Percentiles rank a stretch among this genome's conserved stretches.
Evolutionary conservation across 306 rosid genomes (phyloP).

Genomic region (Fragaria ananassa): DNA sequence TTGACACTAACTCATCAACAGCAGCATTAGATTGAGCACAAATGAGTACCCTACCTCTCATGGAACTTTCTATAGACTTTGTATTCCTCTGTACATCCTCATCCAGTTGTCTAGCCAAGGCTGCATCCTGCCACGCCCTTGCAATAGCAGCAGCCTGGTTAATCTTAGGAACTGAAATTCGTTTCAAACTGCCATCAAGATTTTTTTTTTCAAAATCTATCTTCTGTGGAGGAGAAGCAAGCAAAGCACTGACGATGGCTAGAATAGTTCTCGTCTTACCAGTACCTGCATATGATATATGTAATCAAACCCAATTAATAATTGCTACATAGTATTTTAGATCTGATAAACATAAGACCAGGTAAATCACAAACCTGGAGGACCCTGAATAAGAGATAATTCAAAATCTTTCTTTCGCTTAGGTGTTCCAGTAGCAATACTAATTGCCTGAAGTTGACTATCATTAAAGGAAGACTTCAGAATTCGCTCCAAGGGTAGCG

Average conservation of each 20-base stretch:
- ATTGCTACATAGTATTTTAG: conserved; percentile 6
- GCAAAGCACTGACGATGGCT: conserved; percentile 89
- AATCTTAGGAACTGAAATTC: conserved; percentile 37
- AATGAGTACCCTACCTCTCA: conserved; percentile 73
- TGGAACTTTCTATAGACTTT: conserved; percentile 45
- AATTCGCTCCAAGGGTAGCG: conserved; percentile 69
- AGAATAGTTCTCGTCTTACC: conserved; percentile 92
- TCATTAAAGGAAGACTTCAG: conserved; percentile 74
- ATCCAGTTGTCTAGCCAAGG: conserved; percentile 73
- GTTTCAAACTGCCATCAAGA: conserved; percentile 37
- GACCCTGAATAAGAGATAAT: conserved; percentile 95
- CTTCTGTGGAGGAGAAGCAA: conserved; percentile 55
- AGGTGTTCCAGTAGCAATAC: conserved; percentile 51
- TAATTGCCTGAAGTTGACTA: conserved; percentile 82
- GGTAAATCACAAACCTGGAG: conserved; percentile 70
- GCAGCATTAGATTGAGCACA: conserved; percentile 99
- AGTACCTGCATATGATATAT: conserved; percentile 57
- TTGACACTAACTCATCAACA: conserved; percentile 90
- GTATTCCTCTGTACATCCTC: conserved; percentile 49
- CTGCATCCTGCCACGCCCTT: conserved; percentile 99
- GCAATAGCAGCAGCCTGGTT: conserved; percentile 66
- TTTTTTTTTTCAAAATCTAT: conserved; percentile 26
- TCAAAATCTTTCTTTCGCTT: conserved; percentile 49
- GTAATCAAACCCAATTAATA: conserved; percentile 29
- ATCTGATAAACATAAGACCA: conserved; percentile 15